Base-by-base conservation (phyloP, 192 early-diverging fungal species). In the Coemansia sp. region DNA sequence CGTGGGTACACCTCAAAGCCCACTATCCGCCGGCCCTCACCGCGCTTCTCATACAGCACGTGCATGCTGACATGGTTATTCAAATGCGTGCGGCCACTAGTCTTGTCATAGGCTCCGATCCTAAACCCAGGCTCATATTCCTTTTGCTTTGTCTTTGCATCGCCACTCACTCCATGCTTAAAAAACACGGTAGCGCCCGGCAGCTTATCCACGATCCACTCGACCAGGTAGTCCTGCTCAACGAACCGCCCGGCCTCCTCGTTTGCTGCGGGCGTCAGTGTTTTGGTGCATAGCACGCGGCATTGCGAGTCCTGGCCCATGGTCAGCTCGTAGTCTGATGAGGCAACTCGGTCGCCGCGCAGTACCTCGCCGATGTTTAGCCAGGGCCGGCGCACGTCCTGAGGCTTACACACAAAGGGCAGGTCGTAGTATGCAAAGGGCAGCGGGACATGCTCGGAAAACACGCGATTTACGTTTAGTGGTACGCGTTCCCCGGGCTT, bases 1-100 rank as follows among this genome's bases (percentile, higher is more conserved):
- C 79, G 76, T 8, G 91, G 90, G 47, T 86, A 86, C 19, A 90
- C 87, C 79, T 93, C 91, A 57, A 93, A 89, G 38, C 89, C 89
- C 32, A 89, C 86, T 32, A 93, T 87, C n/a, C 75, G 47, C 25
- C 75, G 77, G 17, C 78, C 73, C 7, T 79, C 71, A 8, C 72
- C 66, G n/a, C 62, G 63, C 29, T 57, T 75, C 31, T 84, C 81
- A 59, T 89, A 90, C 15, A 89, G 64, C 19, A 91, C 82, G 17
- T 87, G 77, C 58, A 91, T 81, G 1, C 74, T 68, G 24, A 91
- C 83, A 61, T 91, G 90, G 62, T 90, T 90, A 73, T 91, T 88
- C 32, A 93, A 74, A 40, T 84, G 87, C 19, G 83, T 81, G 31
- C 70, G 79, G 3, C 75, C 79, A 40, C 22, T 62, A 8, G 19